Percentiles rank a stretch among this genome's conserved stretches.
phyloP scores from a whole-genome alignment of 129 eudicot species.

The Kitagawia praeruptora region DNA sequence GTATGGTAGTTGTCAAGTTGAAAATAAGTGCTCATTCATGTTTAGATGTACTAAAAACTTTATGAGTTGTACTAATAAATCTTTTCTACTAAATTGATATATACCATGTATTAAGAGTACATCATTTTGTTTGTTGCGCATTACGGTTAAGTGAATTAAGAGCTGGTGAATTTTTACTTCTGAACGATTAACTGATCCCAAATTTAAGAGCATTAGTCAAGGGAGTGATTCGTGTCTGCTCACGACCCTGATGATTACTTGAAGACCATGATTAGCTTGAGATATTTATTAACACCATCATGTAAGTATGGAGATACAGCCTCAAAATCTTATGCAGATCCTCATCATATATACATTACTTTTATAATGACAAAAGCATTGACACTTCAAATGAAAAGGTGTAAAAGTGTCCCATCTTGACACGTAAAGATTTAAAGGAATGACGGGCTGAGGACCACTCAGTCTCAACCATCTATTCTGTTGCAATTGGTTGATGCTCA shows the following conservation, averaged over 20 bases:
- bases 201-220: no score
- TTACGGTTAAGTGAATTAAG: not conserved
- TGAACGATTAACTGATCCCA: not conserved
- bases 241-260: not conserved
- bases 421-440: slow-evolving; percentile 10
- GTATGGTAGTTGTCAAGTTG: not conserved
- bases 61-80: not conserved
- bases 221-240: not conserved
- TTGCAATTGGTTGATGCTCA: slow-evolving; percentile 3
- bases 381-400: not conserved
- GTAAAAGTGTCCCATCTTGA: slow-evolving; percentile 11
- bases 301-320: not conserved
- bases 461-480: slow-evolving; percentile 17
- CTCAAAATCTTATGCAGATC: not conserved
- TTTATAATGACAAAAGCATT: slow-evolving; percentile 8
- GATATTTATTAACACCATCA: not conserved
- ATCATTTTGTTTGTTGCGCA: not conserved
- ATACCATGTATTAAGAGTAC: not conserved
- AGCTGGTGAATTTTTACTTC: no score
- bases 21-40: no score
- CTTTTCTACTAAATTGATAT: not conserved
- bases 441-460: slow-evolving; percentile 14
- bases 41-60: not conserved
- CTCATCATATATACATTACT: slow-evolving; percentile 11
- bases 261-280: slow-evolving; percentile 1